Percentiles rank a stretch among this genome's conserved stretches.
Conservation (phyloP, 1,284 basidiomycete genomes). For the Ceratobasidium theobromae region DNA sequence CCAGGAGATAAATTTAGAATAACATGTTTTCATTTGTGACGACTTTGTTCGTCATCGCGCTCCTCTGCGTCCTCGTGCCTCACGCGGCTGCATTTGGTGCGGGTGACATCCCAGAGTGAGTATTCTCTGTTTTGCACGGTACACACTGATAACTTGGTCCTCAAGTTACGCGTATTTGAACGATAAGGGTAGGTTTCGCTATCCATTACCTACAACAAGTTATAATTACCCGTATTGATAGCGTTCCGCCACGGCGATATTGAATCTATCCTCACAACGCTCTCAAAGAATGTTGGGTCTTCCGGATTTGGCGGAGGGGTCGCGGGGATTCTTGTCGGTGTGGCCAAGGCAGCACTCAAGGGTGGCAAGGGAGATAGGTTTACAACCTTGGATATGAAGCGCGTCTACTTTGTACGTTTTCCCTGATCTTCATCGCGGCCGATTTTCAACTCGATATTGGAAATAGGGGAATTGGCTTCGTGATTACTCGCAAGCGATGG, state of each 20-base stretch:
- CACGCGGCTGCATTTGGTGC: conserved; percentile 37
- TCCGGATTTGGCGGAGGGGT: conserved; percentile 49
- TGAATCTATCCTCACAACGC: conserved; percentile 12
- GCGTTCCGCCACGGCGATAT: conserved; percentile 65
- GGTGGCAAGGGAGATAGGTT: conserved; percentile 57
- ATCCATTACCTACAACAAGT: not conserved
- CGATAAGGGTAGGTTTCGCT: conserved; percentile 43
- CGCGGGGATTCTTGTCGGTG: conserved; percentile 47
- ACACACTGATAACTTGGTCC: not conserved
- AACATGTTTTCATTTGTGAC: conserved; percentile 23
- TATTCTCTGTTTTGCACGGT: not conserved
- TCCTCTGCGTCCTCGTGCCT: conserved; percentile 33
- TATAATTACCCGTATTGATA: conserved; percentile 28
- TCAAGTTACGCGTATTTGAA: conserved; percentile 51
- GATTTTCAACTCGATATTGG: not conserved
- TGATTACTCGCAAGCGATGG: conserved; percentile 68
- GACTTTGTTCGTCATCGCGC: conserved; percentile 24
- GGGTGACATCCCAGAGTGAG: conserved; percentile 35
- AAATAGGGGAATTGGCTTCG: conserved; percentile 68
- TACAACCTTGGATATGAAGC: conserved; percentile 58
- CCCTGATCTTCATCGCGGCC: not conserved
- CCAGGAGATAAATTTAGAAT: not conserved
- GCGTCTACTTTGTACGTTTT: conserved; percentile 62
- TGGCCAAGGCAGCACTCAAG: conserved; percentile 42
- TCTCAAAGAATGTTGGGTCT: conserved; percentile 11